Base-by-base conservation (phyloP, 2,329 filamentous ascomycete genomes). In the Balansia obtecta region DNA sequence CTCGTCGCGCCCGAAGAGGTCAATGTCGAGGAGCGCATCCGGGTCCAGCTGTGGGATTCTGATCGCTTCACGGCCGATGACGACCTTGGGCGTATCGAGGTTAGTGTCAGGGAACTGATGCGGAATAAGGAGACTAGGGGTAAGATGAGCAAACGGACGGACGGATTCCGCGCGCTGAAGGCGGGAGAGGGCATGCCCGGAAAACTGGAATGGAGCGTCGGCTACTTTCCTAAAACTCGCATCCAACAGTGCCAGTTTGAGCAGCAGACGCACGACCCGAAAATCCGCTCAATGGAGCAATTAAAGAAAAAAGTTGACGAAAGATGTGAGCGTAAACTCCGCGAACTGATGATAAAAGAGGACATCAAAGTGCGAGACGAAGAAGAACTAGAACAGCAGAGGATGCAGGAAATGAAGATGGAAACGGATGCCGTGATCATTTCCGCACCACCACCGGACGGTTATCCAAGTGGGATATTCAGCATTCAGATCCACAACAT, bases 41-140 rank as follows among this genome's bases (percentile, higher is more conserved):
- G 83, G 3, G 60, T 88, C 1, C 83, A 88, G 59, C 69, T 88
- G 0, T 89, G 85, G 85, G 85, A 89, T 57, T 86, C 82, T 2
- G 85, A 88, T 61, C 79, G 80, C 42, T 75, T 79, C 48, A 83
- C 80, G 2, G 84, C 84, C 1, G 85, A 88, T 59, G 85, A 88
- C 57, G 84, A 88, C 58, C 70, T 88, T 1, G 85, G 85, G 15
- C 76, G 84, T 15, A 84, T 88, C 13, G 85, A 88, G 60, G 65
- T 88, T 9, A 77, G 80, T 52, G 63, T 88, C 33, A 83, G 83
- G 58, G 65, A 77, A 4, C 59, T 88, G 6, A 86, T 88, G 76
- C 72, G 72, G 49, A 71, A 68, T 43, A 60, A 72, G 0, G 69
- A 79, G 20, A 79, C 80, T 0, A 78, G 77, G 50, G 82, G 82